These are phyloP conservation scores for Pseudogymnoascus destructans DNA, from an alignment of 2,329 filamentous ascomycete species.

Conservation along the genomic window DNA sequence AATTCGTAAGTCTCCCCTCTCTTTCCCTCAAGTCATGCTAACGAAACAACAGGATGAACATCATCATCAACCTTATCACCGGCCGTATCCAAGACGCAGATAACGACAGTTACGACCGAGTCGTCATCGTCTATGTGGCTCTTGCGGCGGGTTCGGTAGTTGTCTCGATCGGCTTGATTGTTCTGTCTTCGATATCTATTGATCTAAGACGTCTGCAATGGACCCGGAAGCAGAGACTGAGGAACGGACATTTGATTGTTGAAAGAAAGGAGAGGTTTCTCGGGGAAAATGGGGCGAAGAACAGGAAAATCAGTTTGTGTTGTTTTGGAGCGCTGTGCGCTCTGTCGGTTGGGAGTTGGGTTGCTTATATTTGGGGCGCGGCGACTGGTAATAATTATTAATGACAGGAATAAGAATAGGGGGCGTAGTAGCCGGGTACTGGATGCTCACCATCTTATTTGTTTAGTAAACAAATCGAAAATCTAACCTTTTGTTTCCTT, in stretches of 20 bases:
- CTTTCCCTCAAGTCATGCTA: neutral
- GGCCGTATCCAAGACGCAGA: slow-evolving; percentile 46
- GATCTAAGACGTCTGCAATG: slow-evolving; percentile 41
- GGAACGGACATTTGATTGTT: slow-evolving; percentile 32
- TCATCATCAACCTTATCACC: slow-evolving; percentile 43
- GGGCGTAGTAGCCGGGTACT: neutral
- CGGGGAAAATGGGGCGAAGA: slow-evolving; percentile 27
- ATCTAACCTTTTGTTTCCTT: slow-evolving; percentile 30
- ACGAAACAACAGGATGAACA: slow-evolving; percentile 36
- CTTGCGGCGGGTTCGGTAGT: slow-evolving; percentile 37
- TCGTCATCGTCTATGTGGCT: slow-evolving; percentile 42
- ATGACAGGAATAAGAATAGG: neutral
- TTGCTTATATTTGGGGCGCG: slow-evolving; percentile 47
- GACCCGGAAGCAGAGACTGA: slow-evolving; percentile 40
- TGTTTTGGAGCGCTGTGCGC: slow-evolving; percentile 34
- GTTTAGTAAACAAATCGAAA: slow-evolving; percentile 24
- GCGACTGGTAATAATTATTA: slow-evolving; percentile 36
- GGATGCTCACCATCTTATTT: neutral
- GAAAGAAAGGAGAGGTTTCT: slow-evolving; percentile 32
- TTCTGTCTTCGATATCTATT: slow-evolving; percentile 28
- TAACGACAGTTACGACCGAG: slow-evolving; percentile 40
- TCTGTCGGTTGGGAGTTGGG: slow-evolving; percentile 39
- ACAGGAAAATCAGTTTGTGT: slow-evolving; percentile 30
- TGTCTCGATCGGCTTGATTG: slow-evolving; percentile 31
- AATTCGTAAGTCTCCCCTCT: slow-evolving; percentile 31